Percentiles rank a stretch among this genome's conserved stretches.
Conservation (phyloP, 192 early-diverging fungal genomes). For the Coemansia furcata region DNA sequence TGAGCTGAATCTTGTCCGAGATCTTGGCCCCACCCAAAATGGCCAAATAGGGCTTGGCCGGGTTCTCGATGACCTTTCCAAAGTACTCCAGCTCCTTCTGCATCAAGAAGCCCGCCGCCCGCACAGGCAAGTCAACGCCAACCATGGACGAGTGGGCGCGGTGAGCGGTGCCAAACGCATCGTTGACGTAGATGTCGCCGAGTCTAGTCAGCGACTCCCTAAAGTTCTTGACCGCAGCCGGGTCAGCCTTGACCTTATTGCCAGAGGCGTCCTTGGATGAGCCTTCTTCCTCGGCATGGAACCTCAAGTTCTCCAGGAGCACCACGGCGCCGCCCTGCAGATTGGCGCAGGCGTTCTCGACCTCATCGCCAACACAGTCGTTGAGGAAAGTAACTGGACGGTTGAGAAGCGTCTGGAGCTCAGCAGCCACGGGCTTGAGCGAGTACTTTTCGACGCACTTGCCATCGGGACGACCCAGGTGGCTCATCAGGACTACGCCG, state of each 20-base stretch:
- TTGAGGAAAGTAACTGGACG: slow-evolving; percentile 87
- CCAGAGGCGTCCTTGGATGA: slow-evolving; percentile 85
- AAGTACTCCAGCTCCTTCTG: slow-evolving; percentile 99
- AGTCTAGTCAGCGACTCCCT: slow-evolving; percentile 88
- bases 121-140: slow-evolving; percentile 84
- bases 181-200: slow-evolving; percentile 97
- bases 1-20: slow-evolving; percentile 98
- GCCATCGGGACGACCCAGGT: slow-evolving; percentile 97
- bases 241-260: slow-evolving; percentile 86
- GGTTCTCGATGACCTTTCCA: slow-evolving; percentile 92
- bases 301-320: slow-evolving; percentile 95
- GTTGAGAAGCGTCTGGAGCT: slow-evolving; percentile 72
- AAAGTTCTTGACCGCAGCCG: slow-evolving; percentile 81
- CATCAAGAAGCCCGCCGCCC: slow-evolving; percentile 96
- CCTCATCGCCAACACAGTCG: slow-evolving; percentile 90
- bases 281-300: slow-evolving; percentile 98
- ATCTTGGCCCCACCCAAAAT: slow-evolving; percentile 98
- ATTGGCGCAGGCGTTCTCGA: slow-evolving; percentile 73
- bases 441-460: slow-evolving; percentile 84
- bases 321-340: slow-evolving; percentile 77
- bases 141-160: slow-evolving; percentile 98
- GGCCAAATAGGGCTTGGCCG: slow-evolving; percentile 90
- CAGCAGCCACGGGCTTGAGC: slow-evolving; percentile 85
- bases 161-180: slow-evolving; percentile 99
- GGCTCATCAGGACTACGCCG: slow-evolving; percentile 92